Conservation (phyloP, 768 basidiomycete species). For the Trametes maxima region DNA sequence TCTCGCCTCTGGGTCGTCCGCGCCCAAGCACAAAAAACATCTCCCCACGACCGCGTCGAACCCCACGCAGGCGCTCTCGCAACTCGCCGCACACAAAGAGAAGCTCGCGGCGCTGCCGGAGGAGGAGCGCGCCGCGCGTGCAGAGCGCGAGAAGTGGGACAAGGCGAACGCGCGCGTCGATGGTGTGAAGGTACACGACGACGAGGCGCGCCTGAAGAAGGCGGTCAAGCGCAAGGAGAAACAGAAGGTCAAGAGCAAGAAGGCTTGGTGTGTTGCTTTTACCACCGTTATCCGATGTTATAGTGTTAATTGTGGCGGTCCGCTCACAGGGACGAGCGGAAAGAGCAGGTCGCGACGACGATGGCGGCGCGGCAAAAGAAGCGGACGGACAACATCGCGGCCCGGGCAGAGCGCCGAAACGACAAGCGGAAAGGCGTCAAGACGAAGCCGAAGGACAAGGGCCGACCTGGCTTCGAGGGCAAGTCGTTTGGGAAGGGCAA, state of each 20-base stretch:
- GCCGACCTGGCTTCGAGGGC: slow-evolving; percentile 86
- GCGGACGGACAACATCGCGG: slow-evolving; percentile 86
- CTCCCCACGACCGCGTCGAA: slow-evolving; percentile 75
- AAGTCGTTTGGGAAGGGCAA: slow-evolving; percentile 68
- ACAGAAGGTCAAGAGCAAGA: slow-evolving; percentile 81
- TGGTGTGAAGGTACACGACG: slow-evolving; percentile 90
- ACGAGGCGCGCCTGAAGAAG: slow-evolving; percentile 85
- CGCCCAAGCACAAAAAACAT: slow-evolving; percentile 52
- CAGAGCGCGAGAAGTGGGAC: slow-evolving; percentile 86
- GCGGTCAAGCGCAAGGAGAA: slow-evolving; percentile 93
- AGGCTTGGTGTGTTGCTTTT: slow-evolving; percentile 69
- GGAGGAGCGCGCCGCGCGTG: slow-evolving; percentile 77
- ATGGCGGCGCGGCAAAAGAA: slow-evolving; percentile 92
- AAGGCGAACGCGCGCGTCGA: slow-evolving; percentile 88
- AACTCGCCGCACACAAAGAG: slow-evolving; percentile 75
- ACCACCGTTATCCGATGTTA: not conserved
- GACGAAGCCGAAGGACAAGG: slow-evolving; percentile 56
- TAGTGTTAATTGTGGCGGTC: slow-evolving; percentile 1
- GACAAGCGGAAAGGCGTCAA: slow-evolving; percentile 60
- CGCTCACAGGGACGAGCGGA: slow-evolving; percentile 75
- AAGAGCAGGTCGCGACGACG: slow-evolving; percentile 69
- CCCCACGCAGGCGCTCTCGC: slow-evolving; percentile 82
- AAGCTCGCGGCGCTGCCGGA: slow-evolving; percentile 77
- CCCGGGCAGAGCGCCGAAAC: slow-evolving; percentile 74
- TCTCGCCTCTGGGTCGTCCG: slow-evolving; percentile 50